Conservation (phyloP, 2,329 filamentous ascomycete species). For the Cercospora zeae-maydis region DNA sequence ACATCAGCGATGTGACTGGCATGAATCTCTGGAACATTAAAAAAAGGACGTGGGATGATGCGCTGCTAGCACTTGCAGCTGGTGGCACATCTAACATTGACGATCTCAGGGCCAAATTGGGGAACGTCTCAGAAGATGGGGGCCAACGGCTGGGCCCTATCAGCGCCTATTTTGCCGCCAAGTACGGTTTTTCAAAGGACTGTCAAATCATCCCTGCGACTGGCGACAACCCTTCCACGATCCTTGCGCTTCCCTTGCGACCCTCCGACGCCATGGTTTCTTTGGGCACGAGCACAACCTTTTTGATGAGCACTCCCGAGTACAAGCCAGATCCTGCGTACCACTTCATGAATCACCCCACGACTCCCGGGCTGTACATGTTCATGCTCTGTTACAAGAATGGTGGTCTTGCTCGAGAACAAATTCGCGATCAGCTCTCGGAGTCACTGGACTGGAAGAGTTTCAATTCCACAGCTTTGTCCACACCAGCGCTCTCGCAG, state of each 20-base stretch:
- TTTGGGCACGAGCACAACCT: constrained; percentile 91
- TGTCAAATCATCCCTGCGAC: constrained; percentile 84
- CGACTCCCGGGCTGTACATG: constrained; percentile 89
- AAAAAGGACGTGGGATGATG: constrained; percentile 67
- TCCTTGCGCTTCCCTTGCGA: constrained; percentile 81
- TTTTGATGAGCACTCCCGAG: constrained; percentile 91
- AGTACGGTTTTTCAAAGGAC: constrained; percentile 71
- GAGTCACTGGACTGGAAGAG: constrained; percentile 62
- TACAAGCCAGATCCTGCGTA: constrained; percentile 88
- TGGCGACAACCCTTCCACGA: constrained; percentile 93
- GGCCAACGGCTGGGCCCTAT: constrained; percentile 73
- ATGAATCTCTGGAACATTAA: constrained; percentile 96
- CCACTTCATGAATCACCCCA: constrained; percentile 98
- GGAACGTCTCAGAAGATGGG: constrained; percentile 74
- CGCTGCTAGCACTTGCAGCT: constrained; percentile 71
- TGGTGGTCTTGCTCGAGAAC: constrained; percentile 86
- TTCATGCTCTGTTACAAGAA: constrained; percentile 99
- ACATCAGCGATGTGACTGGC: constrained; percentile 90
- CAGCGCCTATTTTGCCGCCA: constrained; percentile 70
- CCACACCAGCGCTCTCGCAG: constrained; percentile 67
- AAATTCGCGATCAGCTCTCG: constrained; percentile 77
- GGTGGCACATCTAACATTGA: constrained; percentile 57
- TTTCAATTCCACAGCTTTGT: constrained; percentile 72
- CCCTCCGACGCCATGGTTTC: constrained; percentile 91
- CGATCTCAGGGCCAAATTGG: constrained; percentile 73